Conservation (phyloP, 2,329 filamentous ascomycete species). For the Phaeophleospora eucalypticola region DNA sequence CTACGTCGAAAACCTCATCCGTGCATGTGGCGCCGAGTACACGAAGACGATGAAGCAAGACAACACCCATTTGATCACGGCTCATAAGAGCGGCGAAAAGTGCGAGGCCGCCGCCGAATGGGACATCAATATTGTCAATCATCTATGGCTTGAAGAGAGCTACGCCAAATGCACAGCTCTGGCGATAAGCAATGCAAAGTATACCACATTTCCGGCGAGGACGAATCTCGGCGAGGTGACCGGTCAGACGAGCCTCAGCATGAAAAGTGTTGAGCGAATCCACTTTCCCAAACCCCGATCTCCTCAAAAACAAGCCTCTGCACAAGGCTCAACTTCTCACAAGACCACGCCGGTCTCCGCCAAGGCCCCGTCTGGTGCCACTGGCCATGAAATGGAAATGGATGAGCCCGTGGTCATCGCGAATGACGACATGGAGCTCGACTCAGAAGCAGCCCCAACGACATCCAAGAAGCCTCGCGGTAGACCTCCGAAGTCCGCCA, state of each 20-base stretch:
- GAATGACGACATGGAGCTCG: conserved; percentile 23
- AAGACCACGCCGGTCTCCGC: conserved; percentile 22
- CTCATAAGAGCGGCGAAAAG: conserved; percentile 85
- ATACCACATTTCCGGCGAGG: conserved; percentile 78
- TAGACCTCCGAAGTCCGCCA: conserved; percentile 15
- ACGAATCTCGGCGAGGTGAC: conserved; percentile 93
- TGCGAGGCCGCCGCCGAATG: conserved; percentile 88
- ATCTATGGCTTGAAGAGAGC: conserved; percentile 95
- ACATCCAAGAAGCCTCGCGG: conserved; percentile 27
- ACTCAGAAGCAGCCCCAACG: conserved; percentile 18
- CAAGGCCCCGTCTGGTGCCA: conserved; percentile 6
- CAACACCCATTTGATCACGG: conserved; percentile 93
- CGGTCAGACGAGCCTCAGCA: conserved; percentile 79
- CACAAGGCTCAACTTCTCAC: conserved; percentile 19
- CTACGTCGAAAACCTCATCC: conserved; percentile 89
- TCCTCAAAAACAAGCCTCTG: conserved; percentile 22
- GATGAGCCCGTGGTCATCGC: conserved; percentile 14
- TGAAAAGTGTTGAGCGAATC: conserved; percentile 65
- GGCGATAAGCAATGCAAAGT: conserved; percentile 67
- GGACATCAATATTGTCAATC: conserved; percentile 85
- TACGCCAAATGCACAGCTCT: conserved; percentile 83
- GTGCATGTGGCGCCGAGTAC: conserved; percentile 77
- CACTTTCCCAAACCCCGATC: conserved; percentile 48
- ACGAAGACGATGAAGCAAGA: conserved; percentile 94
- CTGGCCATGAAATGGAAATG: conserved; percentile 2